Percentiles rank a stretch among this genome's conserved stretches.
Evolutionary conservation across 1,284 basidiomycete genomes (phyloP).

Genomic region (Microbotryomycetes sp.): DNA sequence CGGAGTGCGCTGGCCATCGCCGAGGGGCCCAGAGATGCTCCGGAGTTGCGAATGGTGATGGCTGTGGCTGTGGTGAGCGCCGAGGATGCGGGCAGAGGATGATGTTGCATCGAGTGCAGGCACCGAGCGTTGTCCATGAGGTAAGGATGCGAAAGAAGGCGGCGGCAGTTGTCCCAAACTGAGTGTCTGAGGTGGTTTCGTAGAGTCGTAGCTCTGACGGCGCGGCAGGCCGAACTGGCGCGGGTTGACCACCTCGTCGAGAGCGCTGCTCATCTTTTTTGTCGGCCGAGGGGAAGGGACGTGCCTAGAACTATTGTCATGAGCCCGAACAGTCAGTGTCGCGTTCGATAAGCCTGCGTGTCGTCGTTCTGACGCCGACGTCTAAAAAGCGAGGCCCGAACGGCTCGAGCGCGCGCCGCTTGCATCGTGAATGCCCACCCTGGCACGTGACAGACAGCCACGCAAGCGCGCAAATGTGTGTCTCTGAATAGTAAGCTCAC

Average conservation of each 20-base stretch:
- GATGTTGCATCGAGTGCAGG: constrained; percentile 27
- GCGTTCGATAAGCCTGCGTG: too few species aligned
- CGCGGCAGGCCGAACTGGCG: constrained; percentile 19
- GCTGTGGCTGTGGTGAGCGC: neutral
- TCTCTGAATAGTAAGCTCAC: neutral
- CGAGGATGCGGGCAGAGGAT: neutral
- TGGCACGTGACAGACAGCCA: too few species aligned
- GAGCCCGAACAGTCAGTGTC: too few species aligned
- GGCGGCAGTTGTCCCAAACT: constrained; percentile 31
- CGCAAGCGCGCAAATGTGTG: neutral
- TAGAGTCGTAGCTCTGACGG: constrained; percentile 25
- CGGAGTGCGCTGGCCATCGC: constrained; percentile 25
- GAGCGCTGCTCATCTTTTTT: neutral
- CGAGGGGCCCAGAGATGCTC: constrained; percentile 8
- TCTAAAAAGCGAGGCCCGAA: too few species aligned
- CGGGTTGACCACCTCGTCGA: neutral
- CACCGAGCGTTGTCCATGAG: constrained; percentile 29
- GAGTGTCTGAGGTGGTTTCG: neutral
- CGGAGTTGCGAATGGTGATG: neutral
- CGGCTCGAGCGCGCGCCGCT: too few species aligned
- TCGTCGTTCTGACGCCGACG: too few species aligned
- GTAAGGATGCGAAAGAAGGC: constrained; percentile 29
- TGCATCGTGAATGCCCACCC: too few species aligned
- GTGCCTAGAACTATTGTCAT: too few species aligned
- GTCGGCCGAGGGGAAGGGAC: too few species aligned